These are phyloP conservation scores for Pyrenophora graminea DNA, from an alignment of 2,329 filamentous ascomycete genomes.

Conservation along the genomic window DNA sequence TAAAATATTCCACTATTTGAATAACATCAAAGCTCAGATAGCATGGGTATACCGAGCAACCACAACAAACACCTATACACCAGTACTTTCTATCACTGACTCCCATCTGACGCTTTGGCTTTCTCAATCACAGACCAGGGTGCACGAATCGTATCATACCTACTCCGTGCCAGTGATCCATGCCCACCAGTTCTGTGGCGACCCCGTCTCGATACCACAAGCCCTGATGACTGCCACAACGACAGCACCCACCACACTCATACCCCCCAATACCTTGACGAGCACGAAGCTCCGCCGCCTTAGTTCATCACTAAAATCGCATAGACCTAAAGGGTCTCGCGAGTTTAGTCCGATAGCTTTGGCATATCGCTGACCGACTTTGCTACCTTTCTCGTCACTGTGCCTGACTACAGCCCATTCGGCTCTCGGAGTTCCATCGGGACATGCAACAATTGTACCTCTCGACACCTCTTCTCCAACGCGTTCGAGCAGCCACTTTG, in stretches of 20 bases:
- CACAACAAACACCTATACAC: too few species aligned
- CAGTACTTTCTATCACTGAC: too few species aligned
- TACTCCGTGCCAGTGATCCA: conserved; percentile 23
- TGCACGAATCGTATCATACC: not conserved
- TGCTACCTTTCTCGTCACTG: conserved; percentile 31
- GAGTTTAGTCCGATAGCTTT: conserved; percentile 51
- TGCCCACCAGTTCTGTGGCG: conserved; percentile 36
- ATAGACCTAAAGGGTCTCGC: conserved; percentile 78
- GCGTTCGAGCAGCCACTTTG: conserved; percentile 71
- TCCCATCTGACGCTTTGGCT: not conserved
- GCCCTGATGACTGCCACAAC: conserved; percentile 55
- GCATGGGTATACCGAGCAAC: too few species aligned
- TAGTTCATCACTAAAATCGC: conserved; percentile 70
- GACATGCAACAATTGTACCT: conserved; percentile 35
- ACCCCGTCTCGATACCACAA: conserved; percentile 37
- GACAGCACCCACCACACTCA: conserved; percentile 74
- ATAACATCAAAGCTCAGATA: too few species aligned
- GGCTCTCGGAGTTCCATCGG: conserved; percentile 31
- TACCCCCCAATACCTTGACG: conserved; percentile 73
- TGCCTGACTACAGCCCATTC: conserved; percentile 43
- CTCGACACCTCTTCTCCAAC: conserved; percentile 65
- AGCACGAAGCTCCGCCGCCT: conserved; percentile 68
- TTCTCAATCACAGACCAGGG: not conserved
- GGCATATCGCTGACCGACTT: conserved; percentile 26
- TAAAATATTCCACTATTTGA: too few species aligned